Base-by-base conservation (phyloP, 805 yeast species). In the Candida incommunis region DNA sequence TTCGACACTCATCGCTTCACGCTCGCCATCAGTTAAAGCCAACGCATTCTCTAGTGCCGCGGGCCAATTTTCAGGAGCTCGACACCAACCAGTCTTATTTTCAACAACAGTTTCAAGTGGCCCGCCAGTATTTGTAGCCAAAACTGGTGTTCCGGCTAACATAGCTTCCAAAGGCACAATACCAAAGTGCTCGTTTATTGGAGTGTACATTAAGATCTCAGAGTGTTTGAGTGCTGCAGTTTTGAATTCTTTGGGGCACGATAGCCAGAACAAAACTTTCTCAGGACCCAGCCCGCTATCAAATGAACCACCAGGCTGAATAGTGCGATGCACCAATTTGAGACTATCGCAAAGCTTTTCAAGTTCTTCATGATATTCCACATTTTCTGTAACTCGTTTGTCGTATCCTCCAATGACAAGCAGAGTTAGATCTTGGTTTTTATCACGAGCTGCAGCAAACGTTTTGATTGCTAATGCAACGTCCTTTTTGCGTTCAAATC, bases 161-260 rank as follows among this genome's bases (percentile, higher is more conserved):
- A 92, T 88, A 11, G 95, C 88, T 60, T 92, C 98, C 15, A 92
- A 70, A 1, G 99, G 99, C 7, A 92, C 99, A 51, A 92, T 92
- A 13, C 99, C 99, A 59, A 92, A 92, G 64, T 92, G 99, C 61
- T 92, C 98, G 54, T 73, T 74, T 0, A 82, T 70, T 2, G 99
- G 98, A 0, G 99, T 92, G 58, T 92, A 92, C 41, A 88, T 63
- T 21, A 92, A 68, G 46, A 82, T 53, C 41, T 72, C 70, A 2
- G 88, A 70, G 7, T 67, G 61, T 31, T 70, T 59, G 26, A 92
- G 64, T 23, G 92, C 68, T 2, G 71, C 65, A 57, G 70, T 78
- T 62, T 86, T 85, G 48, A 82, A 59, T 2, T 70, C 58, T 1
- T 86, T 70, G 35, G 82, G 71, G 5, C 90, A 75, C 0, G 95